These are phyloP conservation scores for Chlorencoelia australis DNA, from an alignment of 2,329 filamentous ascomycete genomes.

Conservation along the genomic window DNA sequence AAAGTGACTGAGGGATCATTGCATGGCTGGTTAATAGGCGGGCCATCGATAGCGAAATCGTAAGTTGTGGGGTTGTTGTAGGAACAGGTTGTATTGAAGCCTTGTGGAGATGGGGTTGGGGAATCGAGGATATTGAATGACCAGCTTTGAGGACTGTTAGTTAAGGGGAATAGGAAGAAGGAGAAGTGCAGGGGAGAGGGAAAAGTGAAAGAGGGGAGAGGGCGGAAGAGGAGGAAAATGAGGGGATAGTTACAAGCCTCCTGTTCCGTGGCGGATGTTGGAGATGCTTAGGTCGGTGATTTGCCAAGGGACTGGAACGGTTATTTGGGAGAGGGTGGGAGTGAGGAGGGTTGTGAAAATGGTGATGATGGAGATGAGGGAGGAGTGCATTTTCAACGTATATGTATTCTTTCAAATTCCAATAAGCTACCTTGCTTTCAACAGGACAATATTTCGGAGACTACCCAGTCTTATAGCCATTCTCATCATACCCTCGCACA, in stretches of 20 bases:
- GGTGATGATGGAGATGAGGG: too few species aligned
- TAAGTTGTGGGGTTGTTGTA: slow-evolving; percentile 7
- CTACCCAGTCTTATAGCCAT: too few species aligned
- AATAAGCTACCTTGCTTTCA: too few species aligned
- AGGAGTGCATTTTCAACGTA: too few species aligned
- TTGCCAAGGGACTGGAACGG: slow-evolving; percentile 13
- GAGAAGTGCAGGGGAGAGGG: not conserved
- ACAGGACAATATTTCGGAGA: too few species aligned
- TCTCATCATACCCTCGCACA: too few species aligned
- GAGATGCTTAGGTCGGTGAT: slow-evolving; percentile 8
- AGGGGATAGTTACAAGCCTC: slow-evolving; percentile 9
- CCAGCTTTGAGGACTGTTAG: slow-evolving; percentile 10
- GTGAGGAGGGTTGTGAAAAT: not conserved
- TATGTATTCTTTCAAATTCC: too few species aligned
- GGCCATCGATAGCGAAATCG: slow-evolving; percentile 10
- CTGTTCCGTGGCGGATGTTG: slow-evolving; percentile 15
- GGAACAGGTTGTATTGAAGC: slow-evolving; percentile 13
- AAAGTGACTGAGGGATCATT: slow-evolving; percentile 14
- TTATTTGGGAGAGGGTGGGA: not conserved
- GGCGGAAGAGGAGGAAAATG: not conserved
- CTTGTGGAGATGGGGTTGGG: slow-evolving; percentile 12
- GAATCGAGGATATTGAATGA: slow-evolving; percentile 12
- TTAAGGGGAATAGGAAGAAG: not conserved
- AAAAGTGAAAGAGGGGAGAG: too few species aligned
- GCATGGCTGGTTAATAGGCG: slow-evolving; percentile 10